These are phyloP conservation scores for Adansonia rubrostipa DNA, from an alignment of 441 rosid genomes.

Conservation along the genomic window DNA sequence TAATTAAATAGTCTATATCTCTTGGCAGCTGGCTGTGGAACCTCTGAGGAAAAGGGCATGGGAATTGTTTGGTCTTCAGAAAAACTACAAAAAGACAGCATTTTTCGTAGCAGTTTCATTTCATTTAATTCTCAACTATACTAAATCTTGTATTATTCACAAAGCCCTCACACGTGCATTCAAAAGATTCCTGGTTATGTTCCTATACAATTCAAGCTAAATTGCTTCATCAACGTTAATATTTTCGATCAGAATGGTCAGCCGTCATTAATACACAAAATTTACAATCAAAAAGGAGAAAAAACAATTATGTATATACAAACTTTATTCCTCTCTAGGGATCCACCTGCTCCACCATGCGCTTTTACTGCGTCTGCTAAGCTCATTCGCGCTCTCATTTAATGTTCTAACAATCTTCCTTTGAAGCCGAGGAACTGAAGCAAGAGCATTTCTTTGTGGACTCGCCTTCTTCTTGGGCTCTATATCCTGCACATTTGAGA, in stretches of 20 bases:
- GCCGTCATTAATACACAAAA: conserved; percentile 29
- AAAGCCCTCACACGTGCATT: conserved; percentile 30
- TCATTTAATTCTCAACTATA: conserved; percentile 13
- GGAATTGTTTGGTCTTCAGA: neutral
- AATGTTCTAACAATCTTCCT: conserved; percentile 74
- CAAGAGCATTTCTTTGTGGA: conserved; percentile 58
- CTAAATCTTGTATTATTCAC: conserved; percentile 12
- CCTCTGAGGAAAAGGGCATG: conserved; percentile 1
- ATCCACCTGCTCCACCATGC: conserved; percentile 98
- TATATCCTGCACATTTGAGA: conserved; percentile 50
- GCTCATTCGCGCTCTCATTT: conserved; percentile 76
- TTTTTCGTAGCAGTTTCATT: conserved; percentile 27
- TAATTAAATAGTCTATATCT: neutral
- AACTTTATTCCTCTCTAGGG: conserved; percentile 73
- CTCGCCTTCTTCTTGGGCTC: conserved; percentile 64
- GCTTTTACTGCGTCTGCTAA: conserved; percentile 69
- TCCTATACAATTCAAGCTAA: conserved; percentile 36
- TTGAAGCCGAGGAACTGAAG: conserved; percentile 55
- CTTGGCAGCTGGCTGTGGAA: conserved; percentile 1
- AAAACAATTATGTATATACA: conserved; percentile 34
- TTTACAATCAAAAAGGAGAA: conserved; percentile 14
- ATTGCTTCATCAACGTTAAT: conserved; percentile 20
- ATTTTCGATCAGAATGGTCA: neutral
- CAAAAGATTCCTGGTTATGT: conserved; percentile 36
- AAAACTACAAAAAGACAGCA: neutral